Base-by-base conservation (phyloP, 352 stramenopile genomes). In the Phytophthora colocasiae region DNA sequence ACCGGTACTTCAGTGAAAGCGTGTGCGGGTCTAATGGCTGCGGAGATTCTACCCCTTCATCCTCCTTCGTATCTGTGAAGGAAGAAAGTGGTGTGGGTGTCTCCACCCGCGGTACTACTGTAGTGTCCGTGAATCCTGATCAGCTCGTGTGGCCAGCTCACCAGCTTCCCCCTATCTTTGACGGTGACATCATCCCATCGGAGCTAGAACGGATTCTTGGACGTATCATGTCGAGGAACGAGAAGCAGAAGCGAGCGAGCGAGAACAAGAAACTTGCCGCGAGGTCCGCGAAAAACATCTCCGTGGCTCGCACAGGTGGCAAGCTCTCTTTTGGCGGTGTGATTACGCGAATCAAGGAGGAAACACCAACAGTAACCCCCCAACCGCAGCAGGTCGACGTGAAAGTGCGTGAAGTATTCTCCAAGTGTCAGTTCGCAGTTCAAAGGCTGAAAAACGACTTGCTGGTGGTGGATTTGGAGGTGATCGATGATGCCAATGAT, bases 71-170 rank as follows among this genome's bases (percentile, higher is more conserved):
- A 43, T 66, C 75, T 11, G 44, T 71, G 27, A 80, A 75, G 44
- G 75, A 83, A 39, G 55, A 79, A 26, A 55, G 54, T 34, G 60
- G 24, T 0, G 60, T 63, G 24, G 49, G 70, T 4, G 74, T 92
- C 5, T 73, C 76, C 14, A 91, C 85, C 1, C 81, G 85, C 10
- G 80, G 85, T 7, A 78, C 81, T 19, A 87, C 83, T 12, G 69
- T 81, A 9, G 56, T 72, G n/a, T 80, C 89, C 15, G 83, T 96
- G 4, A 96, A 98, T 78, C 86, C 95, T n/a, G 83, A 96, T 55
- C 97, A 99, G 59, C 75, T 90, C 36, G 36, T 78, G 31, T 96
- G 86, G 86, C 86, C 86, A 3, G 73, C 58, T 10, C 50, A 61
- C 7, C 70, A 85, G 55, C 60, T 94, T 17, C 86, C 86, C 17